Evolutionary conservation across 2,329 filamentous ascomycete species (phyloP).

Genomic region (Pseudogymnoascus pannorum): DNA sequence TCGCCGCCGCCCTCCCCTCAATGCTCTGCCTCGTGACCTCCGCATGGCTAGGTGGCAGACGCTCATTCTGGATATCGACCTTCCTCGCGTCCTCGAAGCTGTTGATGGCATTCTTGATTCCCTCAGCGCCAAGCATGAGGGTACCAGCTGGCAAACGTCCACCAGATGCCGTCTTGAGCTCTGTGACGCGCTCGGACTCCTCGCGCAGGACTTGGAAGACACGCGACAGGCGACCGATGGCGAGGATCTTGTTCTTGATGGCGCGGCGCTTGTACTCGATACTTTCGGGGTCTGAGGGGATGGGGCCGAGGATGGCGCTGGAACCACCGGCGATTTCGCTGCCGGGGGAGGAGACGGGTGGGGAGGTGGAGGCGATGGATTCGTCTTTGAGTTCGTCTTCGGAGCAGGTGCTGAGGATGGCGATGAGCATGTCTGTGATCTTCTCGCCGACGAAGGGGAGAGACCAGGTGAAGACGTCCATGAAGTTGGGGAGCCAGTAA

Average conservation of each 20-base stretch:
- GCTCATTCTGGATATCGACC: constrained; percentile 94
- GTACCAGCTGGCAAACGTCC: constrained; percentile 90
- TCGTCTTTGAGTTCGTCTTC: constrained; percentile 96
- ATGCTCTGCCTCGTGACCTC: constrained; percentile 81
- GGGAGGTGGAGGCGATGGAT: constrained; percentile 64
- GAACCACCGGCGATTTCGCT: constrained; percentile 24
- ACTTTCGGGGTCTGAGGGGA: constrained; percentile 62
- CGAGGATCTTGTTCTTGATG: constrained; percentile 99
- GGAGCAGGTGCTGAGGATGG: constrained; percentile 96
- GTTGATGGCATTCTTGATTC: constrained; percentile 96
- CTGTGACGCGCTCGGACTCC: constrained; percentile 92
- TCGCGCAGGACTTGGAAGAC: constrained; percentile 98
- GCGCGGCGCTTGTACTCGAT: constrained; percentile 91
- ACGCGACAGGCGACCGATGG: constrained; percentile 89
- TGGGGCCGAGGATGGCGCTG: neutral
- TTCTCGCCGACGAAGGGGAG: constrained; percentile 98
- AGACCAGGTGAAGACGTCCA: constrained; percentile 99
- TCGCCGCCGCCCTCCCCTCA: constrained; percentile 70
- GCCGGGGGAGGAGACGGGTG: constrained; percentile 48
- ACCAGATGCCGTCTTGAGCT: constrained; percentile 93
- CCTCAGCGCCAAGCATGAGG: constrained; percentile 94
- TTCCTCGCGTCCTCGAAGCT: constrained; percentile 96
- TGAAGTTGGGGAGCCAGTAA: constrained; percentile 99
- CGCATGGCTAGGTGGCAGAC: constrained; percentile 83
- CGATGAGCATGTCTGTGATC: constrained; percentile 98